phyloP scores from a whole-genome alignment of 371 early-diverging fungal genomes.

The Phascolomyces articulosus region DNA sequence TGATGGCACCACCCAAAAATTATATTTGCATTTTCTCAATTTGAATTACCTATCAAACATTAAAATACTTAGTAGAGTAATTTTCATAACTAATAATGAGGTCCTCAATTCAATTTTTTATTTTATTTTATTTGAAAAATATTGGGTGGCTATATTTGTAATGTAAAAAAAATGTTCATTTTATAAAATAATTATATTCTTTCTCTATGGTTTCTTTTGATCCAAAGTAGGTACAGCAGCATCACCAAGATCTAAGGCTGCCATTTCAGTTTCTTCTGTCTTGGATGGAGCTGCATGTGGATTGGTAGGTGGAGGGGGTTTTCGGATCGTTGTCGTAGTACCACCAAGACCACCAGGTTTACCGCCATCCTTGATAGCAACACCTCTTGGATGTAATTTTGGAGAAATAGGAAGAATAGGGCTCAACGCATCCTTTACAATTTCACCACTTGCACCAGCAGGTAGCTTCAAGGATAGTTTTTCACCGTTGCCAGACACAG shows the following conservation, averaged over 20 bases:
- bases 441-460: constrained; percentile 54
- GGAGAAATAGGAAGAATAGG: constrained; percentile 54
- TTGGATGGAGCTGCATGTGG: constrained; percentile 3
- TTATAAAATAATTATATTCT: too few species aligned
- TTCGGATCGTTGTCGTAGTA: not conserved
- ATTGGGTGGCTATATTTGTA: too few species aligned
- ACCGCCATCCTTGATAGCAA: constrained; percentile 3
- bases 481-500: not conserved
- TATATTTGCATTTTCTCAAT: too few species aligned
- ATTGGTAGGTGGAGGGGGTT: not conserved
- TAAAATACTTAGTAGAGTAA: too few species aligned
- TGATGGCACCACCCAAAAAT: too few species aligned
- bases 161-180: too few species aligned
- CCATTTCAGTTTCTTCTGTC: constrained; percentile 16
- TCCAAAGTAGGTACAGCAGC: constrained; percentile 12
- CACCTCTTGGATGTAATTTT: constrained; percentile 34
- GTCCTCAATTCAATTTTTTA: too few species aligned
- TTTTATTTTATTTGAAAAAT: too few species aligned
- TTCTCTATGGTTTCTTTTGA: not conserved
- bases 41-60: too few species aligned
- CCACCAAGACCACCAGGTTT: not conserved
- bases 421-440: constrained; percentile 47
- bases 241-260: constrained; percentile 24
- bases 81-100: too few species aligned
- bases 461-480: constrained; percentile 19